Conservation (phyloP, 208 protist species). For the Crithidia mellificae region DNA sequence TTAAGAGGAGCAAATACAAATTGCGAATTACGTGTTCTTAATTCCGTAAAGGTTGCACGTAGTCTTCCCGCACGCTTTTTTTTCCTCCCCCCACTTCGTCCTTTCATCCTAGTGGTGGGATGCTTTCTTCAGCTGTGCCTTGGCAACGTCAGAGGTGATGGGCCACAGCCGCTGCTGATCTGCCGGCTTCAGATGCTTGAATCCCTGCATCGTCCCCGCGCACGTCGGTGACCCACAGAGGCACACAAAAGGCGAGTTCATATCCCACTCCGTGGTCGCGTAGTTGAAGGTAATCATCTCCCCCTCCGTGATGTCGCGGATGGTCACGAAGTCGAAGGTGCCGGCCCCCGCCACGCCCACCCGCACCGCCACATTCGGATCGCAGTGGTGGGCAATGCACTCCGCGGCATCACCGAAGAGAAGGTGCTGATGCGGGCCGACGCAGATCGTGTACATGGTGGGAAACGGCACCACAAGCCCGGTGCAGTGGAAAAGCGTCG, state of each 20-base stretch:
- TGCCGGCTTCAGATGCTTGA: slow-evolving; percentile 58
- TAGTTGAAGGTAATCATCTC: slow-evolving; percentile 91
- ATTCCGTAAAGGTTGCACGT: too few species aligned
- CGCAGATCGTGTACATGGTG: slow-evolving; percentile 91
- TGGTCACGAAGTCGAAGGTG: slow-evolving; percentile 77
- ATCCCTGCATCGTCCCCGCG: slow-evolving; percentile 61
- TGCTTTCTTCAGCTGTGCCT: slow-evolving; percentile 26
- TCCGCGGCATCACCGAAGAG: slow-evolving; percentile 86
- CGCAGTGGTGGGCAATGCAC: slow-evolving; percentile 89
- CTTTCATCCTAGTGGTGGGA: neutral
- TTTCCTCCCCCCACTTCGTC: too few species aligned
- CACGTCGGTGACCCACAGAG: slow-evolving; percentile 75
- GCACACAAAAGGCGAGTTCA: slow-evolving; percentile 86
- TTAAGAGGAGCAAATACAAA: too few species aligned
- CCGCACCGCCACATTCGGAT: slow-evolving; percentile 77
- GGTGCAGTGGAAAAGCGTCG: slow-evolving; percentile 64
- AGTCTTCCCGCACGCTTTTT: neutral
- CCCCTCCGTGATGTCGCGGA: slow-evolving; percentile 53
- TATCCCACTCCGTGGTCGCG: slow-evolving; percentile 86
- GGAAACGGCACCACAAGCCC: slow-evolving; percentile 81
- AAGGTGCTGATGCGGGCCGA: slow-evolving; percentile 67
- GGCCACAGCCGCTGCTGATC: slow-evolving; percentile 78
- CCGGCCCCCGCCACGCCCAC: slow-evolving; percentile 42
- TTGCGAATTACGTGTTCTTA: too few species aligned
- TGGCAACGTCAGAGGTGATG: slow-evolving; percentile 68